phyloP scores from a whole-genome alignment of 495 filamentous ascomycete species.

The Podospora pseudopauciseta region DNA sequence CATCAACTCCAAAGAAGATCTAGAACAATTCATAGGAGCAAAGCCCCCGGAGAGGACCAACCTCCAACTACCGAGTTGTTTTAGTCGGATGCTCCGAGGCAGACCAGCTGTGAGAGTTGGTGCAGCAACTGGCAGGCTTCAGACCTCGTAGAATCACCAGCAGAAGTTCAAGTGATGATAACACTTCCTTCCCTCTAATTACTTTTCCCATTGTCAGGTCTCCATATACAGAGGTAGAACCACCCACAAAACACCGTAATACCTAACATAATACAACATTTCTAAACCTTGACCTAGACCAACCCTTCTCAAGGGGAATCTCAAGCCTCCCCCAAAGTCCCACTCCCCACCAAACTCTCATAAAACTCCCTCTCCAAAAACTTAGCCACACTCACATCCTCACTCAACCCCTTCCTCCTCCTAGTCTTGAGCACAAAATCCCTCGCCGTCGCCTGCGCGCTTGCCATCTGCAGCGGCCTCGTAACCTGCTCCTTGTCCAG shows the following conservation, averaged over 20 bases:
- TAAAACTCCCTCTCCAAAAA: conserved; percentile 94
- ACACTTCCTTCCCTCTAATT: not conserved
- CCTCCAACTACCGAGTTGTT: not conserved
- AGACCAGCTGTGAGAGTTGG: too few species aligned
- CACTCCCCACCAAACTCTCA: conserved; percentile 80
- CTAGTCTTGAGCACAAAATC: conserved; percentile 97
- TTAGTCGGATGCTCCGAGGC: too few species aligned
- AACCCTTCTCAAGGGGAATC: not conserved
- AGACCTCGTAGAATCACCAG: too few species aligned
- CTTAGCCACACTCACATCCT: conserved; percentile 92
- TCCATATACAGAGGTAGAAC: not conserved
- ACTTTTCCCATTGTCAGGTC: not conserved
- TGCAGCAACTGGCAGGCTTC: too few species aligned
- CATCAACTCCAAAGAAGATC: not conserved
- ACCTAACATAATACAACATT: not conserved
- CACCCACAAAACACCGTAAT: not conserved
- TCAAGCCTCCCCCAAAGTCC: conserved; percentile 60
- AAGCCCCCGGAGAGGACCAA: not conserved
- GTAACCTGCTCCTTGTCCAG: conserved; percentile 81
- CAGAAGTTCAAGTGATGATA: too few species aligned
- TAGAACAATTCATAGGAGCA: not conserved
- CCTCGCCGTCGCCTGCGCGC: conserved; percentile 78
- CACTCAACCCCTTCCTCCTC: conserved; percentile 85
- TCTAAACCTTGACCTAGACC: not conserved
- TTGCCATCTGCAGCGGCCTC: conserved; percentile 80